Base-by-base conservation (phyloP, 2,329 filamentous ascomycete species). In the Zymoseptoria pseudotritici region DNA sequence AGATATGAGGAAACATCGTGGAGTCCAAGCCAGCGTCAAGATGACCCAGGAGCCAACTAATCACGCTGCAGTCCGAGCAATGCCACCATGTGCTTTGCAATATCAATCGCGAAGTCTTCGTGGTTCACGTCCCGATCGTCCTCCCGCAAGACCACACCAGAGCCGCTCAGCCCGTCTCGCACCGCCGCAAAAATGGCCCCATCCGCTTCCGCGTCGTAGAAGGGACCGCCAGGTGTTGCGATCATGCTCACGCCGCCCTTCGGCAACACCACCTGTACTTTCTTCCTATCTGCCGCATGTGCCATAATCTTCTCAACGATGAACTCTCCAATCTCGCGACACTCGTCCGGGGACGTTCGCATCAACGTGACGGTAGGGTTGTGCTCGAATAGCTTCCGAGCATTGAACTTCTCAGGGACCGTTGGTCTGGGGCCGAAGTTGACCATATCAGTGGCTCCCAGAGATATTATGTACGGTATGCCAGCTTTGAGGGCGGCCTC, bases 311-410 rank as follows among this genome's bases (percentile, higher is more conserved):
- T 86, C 10, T 71, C 67, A 0, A 77, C 80, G 50, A 89, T 82
- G 55, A 83, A 83, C 0, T 69, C 66, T 0, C 82, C 86, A n/a
- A 89, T 77, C 51, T 75, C 69, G 22, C 59, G 65, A 61, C 81
- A 83, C 67, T 90, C 86, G 1, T 81, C 77, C n/a, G 72, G 66
- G 0, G 77, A 84, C 0, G 86, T 86, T 21, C 87, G 75, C 79
- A 90, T 83, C 31, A 90, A 67, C 0, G 87, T 90, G 0, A 89
- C 82, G 0, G 80, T 79, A 0, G 84, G 79, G 67, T 89, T 90
- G 68, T 90, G 87, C 67, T 84, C 81, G 65, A 82, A 80, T n/a
- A 88, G 71, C 20, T 76, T 76, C 29, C 85, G 76, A n/a, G 53
- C 22, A 3, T 70, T 67, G 63, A 83, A 86, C 54, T 76, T 76